A percentile compares a stretch with the other conserved stretches of the same genome.
phyloP scores from a whole-genome alignment of 2,329 filamentous ascomycete genomes.

The Scytalidium lignicola region DNA sequence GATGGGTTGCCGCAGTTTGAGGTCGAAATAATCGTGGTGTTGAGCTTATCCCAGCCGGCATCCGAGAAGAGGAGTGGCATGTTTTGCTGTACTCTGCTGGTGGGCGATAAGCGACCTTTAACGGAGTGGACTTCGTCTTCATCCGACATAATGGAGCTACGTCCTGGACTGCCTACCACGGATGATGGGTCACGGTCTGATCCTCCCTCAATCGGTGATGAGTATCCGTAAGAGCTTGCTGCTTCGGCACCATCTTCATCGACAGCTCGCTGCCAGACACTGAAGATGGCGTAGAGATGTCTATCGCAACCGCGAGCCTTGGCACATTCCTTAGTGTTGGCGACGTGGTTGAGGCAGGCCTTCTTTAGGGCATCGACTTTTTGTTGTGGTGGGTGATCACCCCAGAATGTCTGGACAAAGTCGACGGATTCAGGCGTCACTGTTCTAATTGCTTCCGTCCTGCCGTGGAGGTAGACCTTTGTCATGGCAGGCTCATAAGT shows the following conservation, averaged over 20 bases:
- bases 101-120: slow-evolving; percentile 50
- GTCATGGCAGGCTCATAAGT: slow-evolving; percentile 99
- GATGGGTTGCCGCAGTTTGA: slow-evolving; percentile 99
- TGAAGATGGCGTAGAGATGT: slow-evolving; percentile 90
- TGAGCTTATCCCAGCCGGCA: slow-evolving; percentile 87
- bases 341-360: slow-evolving; percentile 78
- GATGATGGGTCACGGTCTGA: slow-evolving; percentile 42
- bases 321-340: slow-evolving; percentile 75
- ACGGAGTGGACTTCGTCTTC: slow-evolving; percentile 29
- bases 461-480: slow-evolving; percentile 85
- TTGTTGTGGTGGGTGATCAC: slow-evolving; percentile 71
- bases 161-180: slow-evolving; percentile 47
- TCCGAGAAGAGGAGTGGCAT: slow-evolving; percentile 84
- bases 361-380: slow-evolving; percentile 83
- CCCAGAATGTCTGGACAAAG: slow-evolving; percentile 94
- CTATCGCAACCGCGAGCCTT: slow-evolving; percentile 89
- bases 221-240: slow-evolving; percentile 51
- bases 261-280: slow-evolving; percentile 70
- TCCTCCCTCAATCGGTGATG: slow-evolving; percentile 46
- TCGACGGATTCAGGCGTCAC: slow-evolving; percentile 80
- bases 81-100: slow-evolving; percentile 40
- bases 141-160: slow-evolving; percentile 44
- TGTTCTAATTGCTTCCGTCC: slow-evolving; percentile 87
- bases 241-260: slow-evolving; percentile 62
- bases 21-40: slow-evolving; percentile 89